Percentiles rank a stretch among this genome's conserved stretches.
Conservation (phyloP, 495 filamentous ascomycete genomes). For the Penicillium paxilli region DNA sequence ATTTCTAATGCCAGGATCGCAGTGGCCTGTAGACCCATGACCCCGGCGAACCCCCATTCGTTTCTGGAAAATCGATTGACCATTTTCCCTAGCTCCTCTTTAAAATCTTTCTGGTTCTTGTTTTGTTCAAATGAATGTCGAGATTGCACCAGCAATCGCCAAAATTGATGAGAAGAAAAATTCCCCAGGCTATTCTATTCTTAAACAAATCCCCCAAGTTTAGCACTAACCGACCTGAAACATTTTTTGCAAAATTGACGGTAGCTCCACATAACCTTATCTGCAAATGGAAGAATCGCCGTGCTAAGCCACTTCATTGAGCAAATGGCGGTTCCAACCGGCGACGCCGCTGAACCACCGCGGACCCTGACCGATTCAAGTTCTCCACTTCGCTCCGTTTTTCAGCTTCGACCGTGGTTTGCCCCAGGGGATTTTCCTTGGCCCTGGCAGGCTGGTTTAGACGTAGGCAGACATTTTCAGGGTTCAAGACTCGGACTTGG, state of each 20-base stretch:
- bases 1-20: conserved; percentile 11
- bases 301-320: background rate
- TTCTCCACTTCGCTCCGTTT: background rate
- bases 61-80: background rate
- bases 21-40: conserved; percentile 13
- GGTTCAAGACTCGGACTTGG: too few relatives aligned
- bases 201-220: background rate
- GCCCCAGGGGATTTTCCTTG: background rate
- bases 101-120: too few relatives aligned
- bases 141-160: background rate
- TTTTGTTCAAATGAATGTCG: background rate
- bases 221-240: background rate
- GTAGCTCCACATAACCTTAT: background rate
- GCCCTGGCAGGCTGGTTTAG: background rate
- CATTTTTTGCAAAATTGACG: background rate
- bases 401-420: background rate
- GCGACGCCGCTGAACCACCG: background rate
- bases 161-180: background rate
- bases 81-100: background rate
- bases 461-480: background rate
- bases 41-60: conserved; percentile 16
- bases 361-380: background rate
- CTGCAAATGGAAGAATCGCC: background rate
- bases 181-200: background rate
- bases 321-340: background rate